phyloP scores from a whole-genome alignment of 2,329 filamentous ascomycete genomes.

The Daldinia eschscholtzii region DNA sequence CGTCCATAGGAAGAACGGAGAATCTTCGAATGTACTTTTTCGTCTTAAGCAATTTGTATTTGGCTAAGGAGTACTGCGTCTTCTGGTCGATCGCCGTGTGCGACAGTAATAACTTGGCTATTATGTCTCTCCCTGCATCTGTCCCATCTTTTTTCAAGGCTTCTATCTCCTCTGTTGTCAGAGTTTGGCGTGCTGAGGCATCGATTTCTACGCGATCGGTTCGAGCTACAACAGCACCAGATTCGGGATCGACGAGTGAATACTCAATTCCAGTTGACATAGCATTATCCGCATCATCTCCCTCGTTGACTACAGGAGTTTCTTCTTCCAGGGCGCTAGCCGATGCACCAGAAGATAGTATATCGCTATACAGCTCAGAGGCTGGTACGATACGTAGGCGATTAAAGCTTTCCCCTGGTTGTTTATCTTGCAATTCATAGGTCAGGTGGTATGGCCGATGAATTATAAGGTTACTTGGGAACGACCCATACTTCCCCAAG shows the following conservation, averaged over 20 bases:
- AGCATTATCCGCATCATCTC: constrained; percentile 55
- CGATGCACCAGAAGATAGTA: constrained; percentile 65
- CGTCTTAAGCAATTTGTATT: constrained; percentile 94
- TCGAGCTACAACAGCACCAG: constrained; percentile 64
- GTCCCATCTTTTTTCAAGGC: constrained; percentile 79
- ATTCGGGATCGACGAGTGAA: constrained; percentile 60
- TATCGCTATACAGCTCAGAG: constrained; percentile 85
- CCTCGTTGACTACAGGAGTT: constrained; percentile 54
- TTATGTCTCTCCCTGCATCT: constrained; percentile 86
- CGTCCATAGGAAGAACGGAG: constrained; percentile 84
- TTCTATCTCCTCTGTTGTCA: constrained; percentile 82
- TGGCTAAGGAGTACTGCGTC: constrained; percentile 91
- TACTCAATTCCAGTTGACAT: constrained; percentile 62
- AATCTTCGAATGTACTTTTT: constrained; percentile 94
- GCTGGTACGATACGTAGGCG: constrained; percentile 83
- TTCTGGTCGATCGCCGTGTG: constrained; percentile 94
- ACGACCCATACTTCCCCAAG: constrained; percentile 91
- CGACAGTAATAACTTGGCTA: constrained; percentile 90
- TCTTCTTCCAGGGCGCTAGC: constrained; percentile 51
- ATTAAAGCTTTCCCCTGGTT: constrained; percentile 72
- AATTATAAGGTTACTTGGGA: constrained; percentile 89
- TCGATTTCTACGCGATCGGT: constrained; percentile 72
- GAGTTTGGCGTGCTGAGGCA: constrained; percentile 76
- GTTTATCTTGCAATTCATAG: constrained; percentile 85
- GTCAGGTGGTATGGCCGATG: constrained; percentile 93